Evolutionary conservation across 805 yeast species (phyloP).

Genomic region (Blastobotrys muscicola): DNA sequence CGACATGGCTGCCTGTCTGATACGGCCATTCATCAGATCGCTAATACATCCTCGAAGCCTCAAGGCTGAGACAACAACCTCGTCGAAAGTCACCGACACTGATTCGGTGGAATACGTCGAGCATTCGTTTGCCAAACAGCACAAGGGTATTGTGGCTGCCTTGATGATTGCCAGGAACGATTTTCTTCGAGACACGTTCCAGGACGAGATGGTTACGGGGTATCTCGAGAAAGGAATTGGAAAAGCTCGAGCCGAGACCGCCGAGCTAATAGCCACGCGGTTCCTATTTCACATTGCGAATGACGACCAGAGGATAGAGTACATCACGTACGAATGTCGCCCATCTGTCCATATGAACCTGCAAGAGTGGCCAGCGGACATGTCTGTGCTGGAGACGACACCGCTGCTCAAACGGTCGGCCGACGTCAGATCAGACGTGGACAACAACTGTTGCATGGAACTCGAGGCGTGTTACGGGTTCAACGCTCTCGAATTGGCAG

Average conservation of each 20-base stretch:
- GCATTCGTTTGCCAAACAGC: conserved; percentile 12
- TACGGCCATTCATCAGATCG: conserved; percentile 19
- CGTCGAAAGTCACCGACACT: not conserved
- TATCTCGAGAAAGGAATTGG: conserved; percentile 17
- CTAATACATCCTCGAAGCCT: conserved; percentile 1
- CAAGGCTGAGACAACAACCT: not conserved
- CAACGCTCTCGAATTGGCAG: conserved; percentile 12
- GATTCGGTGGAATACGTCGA: not conserved
- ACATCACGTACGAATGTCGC: conserved; percentile 11
- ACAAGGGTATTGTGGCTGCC: conserved; percentile 24
- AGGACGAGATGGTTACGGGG: conserved; percentile 9
- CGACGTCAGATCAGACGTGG: not conserved
- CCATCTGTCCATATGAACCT: not conserved
- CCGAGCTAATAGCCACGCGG: conserved; percentile 24
- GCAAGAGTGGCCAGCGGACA: not conserved
- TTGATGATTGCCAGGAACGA: conserved; percentile 22
- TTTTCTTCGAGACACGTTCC: conserved; percentile 18
- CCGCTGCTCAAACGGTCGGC: conserved; percentile 3
- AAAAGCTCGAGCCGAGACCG: conserved; percentile 24
- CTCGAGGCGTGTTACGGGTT: conserved; percentile 1
- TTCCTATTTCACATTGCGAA: conserved; percentile 19
- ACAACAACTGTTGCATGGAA: not conserved
- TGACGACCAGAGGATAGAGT: conserved; percentile 13
- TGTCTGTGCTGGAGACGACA: not conserved
- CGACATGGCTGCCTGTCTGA: conserved; percentile 16